Conservation (phyloP, 2,329 filamentous ascomycete species). For the Aspergillus sp. region DNA sequence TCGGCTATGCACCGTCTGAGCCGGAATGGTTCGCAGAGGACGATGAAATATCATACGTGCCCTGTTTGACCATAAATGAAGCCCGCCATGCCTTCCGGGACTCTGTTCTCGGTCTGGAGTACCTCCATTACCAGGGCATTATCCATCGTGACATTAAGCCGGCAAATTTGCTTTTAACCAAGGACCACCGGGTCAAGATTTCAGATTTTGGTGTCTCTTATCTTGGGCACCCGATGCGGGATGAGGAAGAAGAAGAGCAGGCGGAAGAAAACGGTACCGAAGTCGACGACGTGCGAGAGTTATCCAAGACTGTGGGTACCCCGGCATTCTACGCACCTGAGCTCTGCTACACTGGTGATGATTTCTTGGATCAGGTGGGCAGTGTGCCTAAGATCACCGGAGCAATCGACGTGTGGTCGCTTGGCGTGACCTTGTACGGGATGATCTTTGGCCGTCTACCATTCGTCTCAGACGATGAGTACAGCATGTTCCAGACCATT, state of each 20-base stretch:
- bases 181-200: constrained; percentile 83
- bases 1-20: constrained; percentile 39
- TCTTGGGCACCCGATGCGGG: constrained; percentile 78
- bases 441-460: constrained; percentile 90
- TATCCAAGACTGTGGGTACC: constrained; percentile 97
- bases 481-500: constrained; percentile 84
- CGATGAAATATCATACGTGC: constrained; percentile 88
- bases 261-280: constrained; percentile 73
- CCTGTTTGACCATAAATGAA: constrained; percentile 79
- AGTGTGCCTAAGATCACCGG: constrained; percentile 67
- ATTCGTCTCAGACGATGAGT: constrained; percentile 86
- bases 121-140: constrained; percentile 80
- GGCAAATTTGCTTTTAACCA: constrained; percentile 84
- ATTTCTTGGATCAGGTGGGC: constrained; percentile 50
- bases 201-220: constrained; percentile 99
- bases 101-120: constrained; percentile 86
- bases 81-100: constrained; percentile 83
- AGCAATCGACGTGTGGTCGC: constrained; percentile 94
- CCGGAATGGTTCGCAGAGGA: constrained; percentile 46
- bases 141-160: constrained; percentile 82
- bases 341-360: constrained; percentile 79
- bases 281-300: constrained; percentile 84
- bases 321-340: constrained; percentile 97
- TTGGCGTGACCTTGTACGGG: constrained; percentile 93
- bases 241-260: constrained; percentile 70